phyloP scores from a whole-genome alignment of 2,329 filamentous ascomycete genomes.

The Tolypocladium capitatum region DNA sequence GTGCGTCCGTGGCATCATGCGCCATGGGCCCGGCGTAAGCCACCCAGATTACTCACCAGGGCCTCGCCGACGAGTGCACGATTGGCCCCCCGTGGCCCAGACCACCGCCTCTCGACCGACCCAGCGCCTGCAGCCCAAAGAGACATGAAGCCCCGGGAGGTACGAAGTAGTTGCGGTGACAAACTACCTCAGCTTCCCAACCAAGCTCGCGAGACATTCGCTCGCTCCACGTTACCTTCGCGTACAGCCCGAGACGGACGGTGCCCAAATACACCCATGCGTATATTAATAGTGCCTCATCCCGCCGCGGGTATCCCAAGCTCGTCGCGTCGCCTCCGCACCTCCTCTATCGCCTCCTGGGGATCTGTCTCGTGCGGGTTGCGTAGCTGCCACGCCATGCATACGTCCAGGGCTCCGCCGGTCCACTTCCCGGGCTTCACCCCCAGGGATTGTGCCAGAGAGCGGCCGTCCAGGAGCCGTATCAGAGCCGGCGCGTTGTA shows the following conservation, averaged over 20 bases:
- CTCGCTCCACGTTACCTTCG: neutral
- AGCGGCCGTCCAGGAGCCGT: conserved; percentile 59
- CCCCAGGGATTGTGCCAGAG: conserved; percentile 54
- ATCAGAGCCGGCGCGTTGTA: conserved; percentile 45
- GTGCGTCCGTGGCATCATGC: neutral
- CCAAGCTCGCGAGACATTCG: neutral
- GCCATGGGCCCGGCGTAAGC: neutral
- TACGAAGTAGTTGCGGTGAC: too few relatives aligned
- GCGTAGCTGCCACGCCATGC: conserved; percentile 78
- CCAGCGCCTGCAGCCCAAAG: neutral
- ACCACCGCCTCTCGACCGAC: neutral
- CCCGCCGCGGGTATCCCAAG: conserved; percentile 25
- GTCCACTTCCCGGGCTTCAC: conserved; percentile 76
- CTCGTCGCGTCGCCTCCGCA: conserved; percentile 37
- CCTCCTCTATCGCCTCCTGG: conserved; percentile 44
- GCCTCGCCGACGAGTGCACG: neutral
- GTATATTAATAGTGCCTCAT: neutral
- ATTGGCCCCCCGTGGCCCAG: neutral
- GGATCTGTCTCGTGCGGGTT: conserved; percentile 55
- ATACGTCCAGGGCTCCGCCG: conserved; percentile 61
- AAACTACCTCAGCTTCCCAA: neutral
- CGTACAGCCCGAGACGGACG: neutral
- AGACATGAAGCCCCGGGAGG: neutral
- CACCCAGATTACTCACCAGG: neutral
- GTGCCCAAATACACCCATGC: neutral